phyloP scores from a whole-genome alignment of 1,284 basidiomycete genomes.

The Rhodotorula sp. region DNA sequence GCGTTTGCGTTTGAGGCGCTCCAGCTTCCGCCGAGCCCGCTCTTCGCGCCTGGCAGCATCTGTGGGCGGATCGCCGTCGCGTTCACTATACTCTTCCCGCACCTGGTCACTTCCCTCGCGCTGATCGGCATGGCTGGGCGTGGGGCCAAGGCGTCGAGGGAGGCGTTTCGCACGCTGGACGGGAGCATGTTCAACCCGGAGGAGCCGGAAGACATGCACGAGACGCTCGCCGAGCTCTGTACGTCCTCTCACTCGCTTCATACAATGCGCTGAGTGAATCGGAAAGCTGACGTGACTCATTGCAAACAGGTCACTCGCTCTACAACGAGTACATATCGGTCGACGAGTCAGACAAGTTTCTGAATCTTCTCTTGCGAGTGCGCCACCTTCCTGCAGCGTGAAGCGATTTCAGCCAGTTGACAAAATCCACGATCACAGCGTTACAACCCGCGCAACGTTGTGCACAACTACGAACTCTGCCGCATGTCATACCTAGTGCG shows the following conservation, averaged over 20 bases:
- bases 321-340: not conserved
- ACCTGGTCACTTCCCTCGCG: conserved; percentile 2
- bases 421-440: not conserved
- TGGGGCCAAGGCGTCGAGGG: not conserved
- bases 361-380: conserved; percentile 11
- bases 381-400: not conserved
- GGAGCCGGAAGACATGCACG: conserved; percentile 5
- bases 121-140: not conserved
- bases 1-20: conserved; percentile 27
- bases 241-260: not conserved
- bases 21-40: conserved; percentile 1
- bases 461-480: not conserved
- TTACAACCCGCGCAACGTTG: conserved; percentile 7
- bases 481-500: conserved; percentile 4
- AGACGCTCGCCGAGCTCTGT: conserved; percentile 9
- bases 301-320: not conserved
- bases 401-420: not conserved
- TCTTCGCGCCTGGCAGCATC: conserved; percentile 19
- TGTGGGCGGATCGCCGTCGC: conserved; percentile 18
- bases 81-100: conserved; percentile 19
- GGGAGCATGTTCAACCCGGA: conserved; percentile 4
- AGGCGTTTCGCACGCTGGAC: conserved; percentile 7
- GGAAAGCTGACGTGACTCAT: too few relatives aligned
- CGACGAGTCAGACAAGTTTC: not conserved
- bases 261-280: too few relatives aligned